Evolutionary conservation across 2,329 filamentous ascomycete genomes (phyloP).

Genomic region (Fusarium buxicola): DNA sequence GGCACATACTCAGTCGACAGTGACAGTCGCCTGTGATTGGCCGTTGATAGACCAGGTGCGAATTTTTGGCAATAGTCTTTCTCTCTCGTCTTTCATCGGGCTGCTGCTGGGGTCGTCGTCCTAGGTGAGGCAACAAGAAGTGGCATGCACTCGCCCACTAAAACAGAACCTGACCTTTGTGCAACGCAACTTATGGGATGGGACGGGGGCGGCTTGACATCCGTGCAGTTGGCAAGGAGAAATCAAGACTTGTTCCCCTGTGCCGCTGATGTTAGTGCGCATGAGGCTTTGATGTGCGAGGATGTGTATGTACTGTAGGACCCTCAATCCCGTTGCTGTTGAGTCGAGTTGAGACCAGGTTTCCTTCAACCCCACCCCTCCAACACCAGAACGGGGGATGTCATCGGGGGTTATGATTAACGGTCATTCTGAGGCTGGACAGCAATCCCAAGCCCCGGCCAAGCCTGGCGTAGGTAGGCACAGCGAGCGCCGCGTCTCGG

Average conservation of each 20-base stretch:
- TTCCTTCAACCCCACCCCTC: slow-evolving; percentile 37
- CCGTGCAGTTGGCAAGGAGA: slow-evolving; percentile 16
- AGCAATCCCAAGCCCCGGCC: slow-evolving; percentile 10
- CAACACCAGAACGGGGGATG: slow-evolving; percentile 29
- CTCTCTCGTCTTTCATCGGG: slow-evolving; percentile 25
- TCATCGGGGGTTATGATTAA: slow-evolving; percentile 24
- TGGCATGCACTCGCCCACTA: slow-evolving; percentile 27
- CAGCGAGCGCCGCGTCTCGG: slow-evolving; percentile 14
- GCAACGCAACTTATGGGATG: slow-evolving; percentile 30
- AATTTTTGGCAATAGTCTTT: slow-evolving; percentile 42
- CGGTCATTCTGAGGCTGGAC: too few species aligned
- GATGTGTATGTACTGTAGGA: slow-evolving; percentile 22
- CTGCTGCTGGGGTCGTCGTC: slow-evolving; percentile 10
- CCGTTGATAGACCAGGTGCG: slow-evolving; percentile 18
- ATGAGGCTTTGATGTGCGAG: slow-evolving; percentile 33
- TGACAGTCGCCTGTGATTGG: slow-evolving; percentile 26
- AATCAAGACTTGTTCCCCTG: slow-evolving; percentile 19
- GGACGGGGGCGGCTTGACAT: slow-evolving; percentile 8
- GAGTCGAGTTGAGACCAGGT: slow-evolving; percentile 13
- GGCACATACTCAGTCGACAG: slow-evolving; percentile 28
- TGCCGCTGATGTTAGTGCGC: slow-evolving; percentile 35
- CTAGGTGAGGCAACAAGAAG: slow-evolving; percentile 23
- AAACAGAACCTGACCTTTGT: slow-evolving; percentile 32
- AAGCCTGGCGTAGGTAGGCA: slow-evolving; percentile 25
- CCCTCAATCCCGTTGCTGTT: slow-evolving; percentile 15